Evolutionary conservation across 495 filamentous ascomycete genomes (phyloP).

Genomic region (Trichoderma parareesei): DNA sequence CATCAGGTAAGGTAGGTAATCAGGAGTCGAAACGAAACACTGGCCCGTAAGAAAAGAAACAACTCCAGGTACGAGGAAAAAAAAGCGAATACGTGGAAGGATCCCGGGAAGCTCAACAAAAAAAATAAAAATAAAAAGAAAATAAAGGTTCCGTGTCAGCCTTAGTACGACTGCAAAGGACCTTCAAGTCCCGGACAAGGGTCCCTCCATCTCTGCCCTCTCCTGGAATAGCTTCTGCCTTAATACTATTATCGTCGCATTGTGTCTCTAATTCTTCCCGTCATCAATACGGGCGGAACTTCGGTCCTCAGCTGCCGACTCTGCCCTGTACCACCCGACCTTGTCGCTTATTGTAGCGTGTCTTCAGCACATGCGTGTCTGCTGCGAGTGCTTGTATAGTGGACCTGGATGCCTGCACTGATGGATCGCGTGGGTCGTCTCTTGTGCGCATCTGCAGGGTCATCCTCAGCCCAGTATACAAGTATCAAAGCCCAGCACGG

Average conservation of each 20-base stretch:
- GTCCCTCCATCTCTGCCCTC: neutral
- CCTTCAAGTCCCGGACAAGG: neutral
- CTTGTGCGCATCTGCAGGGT: too few relatives aligned
- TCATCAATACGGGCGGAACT: neutral
- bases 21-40: neutral
- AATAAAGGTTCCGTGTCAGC: neutral
- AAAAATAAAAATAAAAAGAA: too few relatives aligned
- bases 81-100: slow-evolving; percentile 2
- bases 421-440: too few relatives aligned
- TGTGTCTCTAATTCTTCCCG: neutral
- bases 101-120: neutral
- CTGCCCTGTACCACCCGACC: neutral
- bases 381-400: neutral
- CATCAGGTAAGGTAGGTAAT: neutral
- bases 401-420: too few relatives aligned
- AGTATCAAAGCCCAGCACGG: neutral
- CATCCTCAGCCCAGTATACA: too few relatives aligned
- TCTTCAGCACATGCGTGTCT: neutral
- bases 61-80: neutral
- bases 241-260: neutral
- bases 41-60: neutral
- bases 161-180: neutral
- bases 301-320: neutral
- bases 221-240: neutral
- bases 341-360: neutral